Percentiles rank a stretch among this genome's conserved stretches.
Conservation (phyloP, 768 basidiomycete genomes). For the Trametes elegans region DNA sequence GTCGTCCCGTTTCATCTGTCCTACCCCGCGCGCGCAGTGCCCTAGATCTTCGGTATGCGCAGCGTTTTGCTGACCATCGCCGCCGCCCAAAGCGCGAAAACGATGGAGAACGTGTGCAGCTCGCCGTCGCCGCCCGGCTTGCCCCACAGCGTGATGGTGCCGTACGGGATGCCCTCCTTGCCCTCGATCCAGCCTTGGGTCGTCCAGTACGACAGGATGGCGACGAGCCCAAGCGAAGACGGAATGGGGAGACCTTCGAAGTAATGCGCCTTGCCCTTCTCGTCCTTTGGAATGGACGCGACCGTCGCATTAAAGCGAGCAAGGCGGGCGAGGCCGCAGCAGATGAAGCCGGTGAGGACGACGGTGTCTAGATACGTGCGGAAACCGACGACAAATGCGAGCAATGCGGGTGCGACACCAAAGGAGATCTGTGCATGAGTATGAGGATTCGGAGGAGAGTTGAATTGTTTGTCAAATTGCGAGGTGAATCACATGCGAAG, state of each 20-base stretch:
- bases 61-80: conserved; percentile 99
- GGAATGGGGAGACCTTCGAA: conserved; percentile 99
- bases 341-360: conserved; percentile 85
- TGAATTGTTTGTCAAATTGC: background rate
- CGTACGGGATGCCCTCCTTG: conserved; percentile 70
- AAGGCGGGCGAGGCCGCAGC: conserved; percentile 93
- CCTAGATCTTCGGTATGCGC: conserved; percentile 72
- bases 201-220: conserved; percentile 76
- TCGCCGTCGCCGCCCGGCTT: conserved; percentile 73
- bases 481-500: conserved; percentile 9
- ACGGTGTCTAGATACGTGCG: conserved; percentile 90
- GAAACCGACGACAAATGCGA: conserved; percentile 89
- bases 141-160: conserved; percentile 75
- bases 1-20: no score
- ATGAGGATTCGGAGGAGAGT: background rate
- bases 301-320: conserved; percentile 99
- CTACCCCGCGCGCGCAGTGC: background rate
- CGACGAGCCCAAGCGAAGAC: conserved; percentile 79
- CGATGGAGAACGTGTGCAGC: conserved; percentile 70
- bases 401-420: conserved; percentile 93
- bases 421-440: conserved; percentile 79
- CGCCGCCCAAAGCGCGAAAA: conserved; percentile 88
- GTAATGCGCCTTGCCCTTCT: conserved; percentile 84
- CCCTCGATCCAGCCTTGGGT: conserved; percentile 84
- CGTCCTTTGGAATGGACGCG: conserved; percentile 87